Base-by-base conservation (phyloP, 2,329 filamentous ascomycete species). In the Calcarisporium arbuscula region DNA sequence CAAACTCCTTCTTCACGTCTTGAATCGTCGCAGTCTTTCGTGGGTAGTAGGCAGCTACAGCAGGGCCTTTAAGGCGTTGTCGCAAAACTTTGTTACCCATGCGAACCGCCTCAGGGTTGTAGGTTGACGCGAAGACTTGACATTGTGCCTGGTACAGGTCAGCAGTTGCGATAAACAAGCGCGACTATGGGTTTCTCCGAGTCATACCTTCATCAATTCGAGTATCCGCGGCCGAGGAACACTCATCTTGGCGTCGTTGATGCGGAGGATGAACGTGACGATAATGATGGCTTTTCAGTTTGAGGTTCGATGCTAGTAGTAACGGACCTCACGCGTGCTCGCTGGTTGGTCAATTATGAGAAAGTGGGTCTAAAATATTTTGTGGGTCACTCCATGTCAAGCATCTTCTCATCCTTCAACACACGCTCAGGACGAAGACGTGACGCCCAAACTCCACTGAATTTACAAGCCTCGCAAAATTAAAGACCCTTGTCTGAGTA, bases 61-160 rank as follows among this genome's bases (percentile, higher is more conserved):
- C 67, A 19, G 88, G 85, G n/a, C 92, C 92, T 53, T 76, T 79
- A 43, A 96, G 70, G 53, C 89, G 80, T 60, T 95, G 85, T 53
- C 89, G 85, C 40, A 98, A 72, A 57, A 98, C 72, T 63, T 92
- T 94, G 67, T 92, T 95, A 53, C 92, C 92, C 48, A 86, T 77
- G 42, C 92, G 85, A 42, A 83, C 61, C 48, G 80, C 70, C 36
- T 86, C 73, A 18, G 92, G 92, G 64, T 98, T 98, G 70, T 80
- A 96, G 34, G 82, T 89, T 32, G 84, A 85, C 53, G 81, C 82
- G 70, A 96, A 98, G 66, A 96, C 77, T 58, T 81, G 78, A 72
- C 87, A 95, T 82, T 89, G 88, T 54, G 77, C 75, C 89, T 95
- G 50, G 27, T 2, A 9, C 15, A 5, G 19, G 41, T 60, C 28